These are phyloP conservation scores for Verbena officinalis DNA, from an alignment of 257 asterid genomes.

Conservation along the genomic window DNA sequence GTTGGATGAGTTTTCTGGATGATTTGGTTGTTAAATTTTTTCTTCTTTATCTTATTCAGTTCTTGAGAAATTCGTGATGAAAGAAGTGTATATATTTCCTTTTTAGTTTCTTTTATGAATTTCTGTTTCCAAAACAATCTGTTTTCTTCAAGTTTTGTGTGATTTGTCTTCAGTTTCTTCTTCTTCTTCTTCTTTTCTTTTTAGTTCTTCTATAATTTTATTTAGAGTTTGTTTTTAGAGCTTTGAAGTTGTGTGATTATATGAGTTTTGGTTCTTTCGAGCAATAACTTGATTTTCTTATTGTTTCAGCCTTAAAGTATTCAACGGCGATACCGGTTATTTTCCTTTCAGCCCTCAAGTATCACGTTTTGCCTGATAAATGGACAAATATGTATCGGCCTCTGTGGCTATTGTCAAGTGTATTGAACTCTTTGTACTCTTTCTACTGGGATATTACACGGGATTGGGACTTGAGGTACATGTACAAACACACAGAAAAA, in stretches of 20 bases:
- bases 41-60: conserved; percentile 5
- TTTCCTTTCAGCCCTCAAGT: conserved; percentile 91
- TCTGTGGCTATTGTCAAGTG: conserved; percentile 88
- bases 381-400: conserved; percentile 84
- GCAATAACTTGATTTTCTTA: conserved; percentile 36
- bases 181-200: not conserved
- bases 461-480: conserved; percentile 98
- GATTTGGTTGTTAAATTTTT: not conserved
- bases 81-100: not conserved
- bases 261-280: conserved; percentile 18
- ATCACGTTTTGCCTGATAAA: conserved; percentile 79
- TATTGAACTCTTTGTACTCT: conserved; percentile 83
- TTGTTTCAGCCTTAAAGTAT: conserved; percentile 86
- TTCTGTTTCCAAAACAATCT: conserved; percentile 1
- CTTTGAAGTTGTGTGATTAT: not conserved
- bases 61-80: not conserved
- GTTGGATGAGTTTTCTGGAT: not conserved
- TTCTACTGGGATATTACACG: conserved; percentile 95
- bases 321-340: conserved; percentile 96
- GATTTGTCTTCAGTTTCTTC: not conserved
- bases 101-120: conserved; percentile 6
- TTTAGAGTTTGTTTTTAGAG: not conserved
- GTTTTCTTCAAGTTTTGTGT: conserved; percentile 12
- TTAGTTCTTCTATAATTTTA: too few relatives aligned
- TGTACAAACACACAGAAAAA: not conserved